These are phyloP conservation scores for Aurantiochytrium sp. DNA, from an alignment of 108 stramenopile genomes.

Conservation along the genomic window DNA sequence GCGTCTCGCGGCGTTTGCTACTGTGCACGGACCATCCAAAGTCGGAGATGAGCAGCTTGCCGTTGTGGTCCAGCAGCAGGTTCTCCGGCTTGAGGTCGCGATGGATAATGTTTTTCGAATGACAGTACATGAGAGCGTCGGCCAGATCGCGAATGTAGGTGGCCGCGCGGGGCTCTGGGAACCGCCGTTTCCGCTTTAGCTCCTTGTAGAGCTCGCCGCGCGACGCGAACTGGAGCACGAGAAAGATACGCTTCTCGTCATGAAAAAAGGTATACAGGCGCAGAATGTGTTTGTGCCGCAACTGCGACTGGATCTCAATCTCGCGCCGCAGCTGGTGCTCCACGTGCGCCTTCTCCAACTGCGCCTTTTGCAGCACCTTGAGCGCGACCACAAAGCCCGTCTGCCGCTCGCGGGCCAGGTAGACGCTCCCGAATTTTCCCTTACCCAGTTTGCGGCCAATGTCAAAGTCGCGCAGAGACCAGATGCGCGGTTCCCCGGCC, in stretches of 20 bases:
- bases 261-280: constrained; percentile 97
- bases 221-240: constrained; percentile 92
- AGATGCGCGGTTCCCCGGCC: background rate
- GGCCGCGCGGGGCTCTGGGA: constrained; percentile 74
- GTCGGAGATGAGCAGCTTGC: constrained; percentile 96
- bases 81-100: constrained; percentile 99
- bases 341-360: constrained; percentile 88
- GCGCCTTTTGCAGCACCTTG: constrained; percentile 89
- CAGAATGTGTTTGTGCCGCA: constrained; percentile 87
- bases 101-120: constrained; percentile 93
- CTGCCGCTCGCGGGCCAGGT: constrained; percentile 85
- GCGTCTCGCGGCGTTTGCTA: constrained; percentile 77
- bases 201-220: constrained; percentile 94
- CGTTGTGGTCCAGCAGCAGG: constrained; percentile 79
- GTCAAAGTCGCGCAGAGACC: constrained; percentile 90
- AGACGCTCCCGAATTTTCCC: constrained; percentile 95
- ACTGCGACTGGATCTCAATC: constrained; percentile 95
- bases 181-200: constrained; percentile 61
- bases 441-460: constrained; percentile 92
- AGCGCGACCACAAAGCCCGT: constrained; percentile 96
- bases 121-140: constrained; percentile 84
- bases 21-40: constrained; percentile 99
- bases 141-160: constrained; percentile 81
- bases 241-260: constrained; percentile 89
- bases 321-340: constrained; percentile 96